Conservation (phyloP, 345 rosid species). For the Eucalyptus erythrocorys region DNA sequence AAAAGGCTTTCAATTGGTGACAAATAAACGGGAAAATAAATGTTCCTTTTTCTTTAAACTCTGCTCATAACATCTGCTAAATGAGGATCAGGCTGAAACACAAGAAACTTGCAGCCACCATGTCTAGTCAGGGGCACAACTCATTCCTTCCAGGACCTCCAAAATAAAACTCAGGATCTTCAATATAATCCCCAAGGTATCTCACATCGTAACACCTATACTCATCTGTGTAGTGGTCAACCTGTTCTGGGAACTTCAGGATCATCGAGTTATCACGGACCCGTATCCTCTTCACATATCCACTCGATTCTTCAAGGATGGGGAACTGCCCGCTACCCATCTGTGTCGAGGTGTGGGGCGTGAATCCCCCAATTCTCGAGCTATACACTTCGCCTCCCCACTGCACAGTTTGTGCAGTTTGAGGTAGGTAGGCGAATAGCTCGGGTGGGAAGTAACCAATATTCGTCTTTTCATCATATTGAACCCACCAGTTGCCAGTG, state of each 20-base stretch:
- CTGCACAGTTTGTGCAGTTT: constrained; percentile 21
- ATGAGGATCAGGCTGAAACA: background rate
- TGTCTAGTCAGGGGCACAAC: constrained; percentile 20
- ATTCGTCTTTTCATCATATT: constrained; percentile 30
- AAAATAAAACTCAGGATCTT: constrained; percentile 44
- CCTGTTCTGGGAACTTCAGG: constrained; percentile 31
- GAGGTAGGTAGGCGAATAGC: constrained; percentile 12
- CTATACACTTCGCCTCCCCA: constrained; percentile 69
- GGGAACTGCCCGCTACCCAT: constrained; percentile 50
- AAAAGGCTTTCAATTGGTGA: background rate
- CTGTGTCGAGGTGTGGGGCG: constrained; percentile 35
- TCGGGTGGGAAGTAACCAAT: constrained; percentile 43
- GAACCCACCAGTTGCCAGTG: constrained; percentile 47
- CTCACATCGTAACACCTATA: constrained; percentile 20
- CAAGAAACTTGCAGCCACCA: background rate
- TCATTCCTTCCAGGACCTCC: constrained; percentile 38
- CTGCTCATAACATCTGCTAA: background rate
- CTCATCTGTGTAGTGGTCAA: constrained; percentile 18
- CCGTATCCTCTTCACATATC: constrained; percentile 25
- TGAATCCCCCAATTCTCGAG: constrained; percentile 11
- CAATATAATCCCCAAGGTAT: constrained; percentile 23
- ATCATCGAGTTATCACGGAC: constrained; percentile 23
- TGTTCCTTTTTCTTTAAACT: background rate
- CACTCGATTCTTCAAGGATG: constrained; percentile 6
- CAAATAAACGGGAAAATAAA: background rate